Evolutionary conservation across 2,329 filamentous ascomycete genomes (phyloP).

Genomic region (Colletotrichum aenigma): DNA sequence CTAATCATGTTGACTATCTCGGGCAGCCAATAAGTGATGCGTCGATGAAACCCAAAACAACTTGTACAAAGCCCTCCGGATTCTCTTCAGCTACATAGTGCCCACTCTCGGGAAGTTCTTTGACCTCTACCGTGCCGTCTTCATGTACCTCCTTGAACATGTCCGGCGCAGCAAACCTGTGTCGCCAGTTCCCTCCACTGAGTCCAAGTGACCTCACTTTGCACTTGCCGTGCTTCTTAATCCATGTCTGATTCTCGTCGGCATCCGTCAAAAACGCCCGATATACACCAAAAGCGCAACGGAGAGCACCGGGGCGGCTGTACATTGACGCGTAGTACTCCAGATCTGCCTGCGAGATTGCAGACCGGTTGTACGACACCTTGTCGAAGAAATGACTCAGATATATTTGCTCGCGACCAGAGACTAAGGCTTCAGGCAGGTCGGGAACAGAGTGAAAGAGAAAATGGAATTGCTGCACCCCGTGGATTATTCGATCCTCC

Average conservation of each 20-base stretch:
- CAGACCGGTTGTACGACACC: conserved; percentile 36
- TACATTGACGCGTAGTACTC: conserved; percentile 42
- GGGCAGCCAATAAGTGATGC: fast-evolving
- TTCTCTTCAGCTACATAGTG: not conserved
- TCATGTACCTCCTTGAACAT: not conserved
- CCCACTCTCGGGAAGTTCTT: not conserved
- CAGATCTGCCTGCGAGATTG: conserved; percentile 37
- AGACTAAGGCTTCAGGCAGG: conserved; percentile 28
- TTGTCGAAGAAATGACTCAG: conserved; percentile 47
- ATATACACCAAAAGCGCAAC: conserved; percentile 36
- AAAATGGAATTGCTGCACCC: not conserved
- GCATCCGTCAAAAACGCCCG: conserved; percentile 28
- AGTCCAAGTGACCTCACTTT: not conserved
- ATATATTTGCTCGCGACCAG: conserved; percentile 43
- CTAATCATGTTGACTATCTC: not conserved
- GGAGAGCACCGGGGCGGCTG: conserved; percentile 34
- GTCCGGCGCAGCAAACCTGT: not conserved
- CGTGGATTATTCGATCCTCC: not conserved
- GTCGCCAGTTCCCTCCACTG: not conserved
- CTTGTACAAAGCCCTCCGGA: not conserved
- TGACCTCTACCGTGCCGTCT: not conserved
- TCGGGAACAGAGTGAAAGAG: not conserved
- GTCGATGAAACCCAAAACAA: not conserved
- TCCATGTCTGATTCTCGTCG: not conserved
- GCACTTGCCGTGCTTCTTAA: not conserved